phyloP scores from a whole-genome alignment of 2,329 filamentous ascomycete species.

The Beauveria varroae region DNA sequence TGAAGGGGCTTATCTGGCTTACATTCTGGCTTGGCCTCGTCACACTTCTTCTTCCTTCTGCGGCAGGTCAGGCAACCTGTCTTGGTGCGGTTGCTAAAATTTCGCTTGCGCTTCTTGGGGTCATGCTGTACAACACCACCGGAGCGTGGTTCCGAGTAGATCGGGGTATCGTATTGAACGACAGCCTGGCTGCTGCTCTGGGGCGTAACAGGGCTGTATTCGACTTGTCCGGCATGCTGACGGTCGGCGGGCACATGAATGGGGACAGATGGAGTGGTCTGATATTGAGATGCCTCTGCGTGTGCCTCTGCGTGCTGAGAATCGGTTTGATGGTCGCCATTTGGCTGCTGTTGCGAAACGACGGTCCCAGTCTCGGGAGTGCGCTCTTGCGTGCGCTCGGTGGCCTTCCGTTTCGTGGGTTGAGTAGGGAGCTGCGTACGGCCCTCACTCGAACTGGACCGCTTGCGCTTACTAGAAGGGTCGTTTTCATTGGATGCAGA shows the following conservation, averaged over 20 bases:
- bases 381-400: constrained; percentile 20
- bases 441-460: constrained; percentile 54
- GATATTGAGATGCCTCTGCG: constrained; percentile 37
- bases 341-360: constrained; percentile 25
- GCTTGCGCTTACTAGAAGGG: constrained; percentile 56
- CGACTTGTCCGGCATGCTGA: constrained; percentile 43
- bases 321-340: constrained; percentile 40
- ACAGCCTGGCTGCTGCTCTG: constrained; percentile 33
- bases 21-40: constrained; percentile 91
- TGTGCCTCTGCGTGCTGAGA: constrained; percentile 33
- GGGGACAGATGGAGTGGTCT: not conserved
- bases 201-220: constrained; percentile 36
- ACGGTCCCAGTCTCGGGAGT: constrained; percentile 33
- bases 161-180: constrained; percentile 29
- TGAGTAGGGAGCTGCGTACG: constrained; percentile 26
- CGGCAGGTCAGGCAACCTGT: constrained; percentile 92
- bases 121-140: constrained; percentile 48
- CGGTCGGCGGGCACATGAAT: constrained; percentile 28
- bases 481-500: constrained; percentile 38
- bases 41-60: constrained; percentile 93
- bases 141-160: constrained; percentile 42
- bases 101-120: constrained; percentile 64
- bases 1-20: constrained; percentile 31
- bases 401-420: constrained; percentile 21
- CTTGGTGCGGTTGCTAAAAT: constrained; percentile 93